phyloP scores from a whole-genome alignment of 139 green algal species.

The Micractinium sp. region DNA sequence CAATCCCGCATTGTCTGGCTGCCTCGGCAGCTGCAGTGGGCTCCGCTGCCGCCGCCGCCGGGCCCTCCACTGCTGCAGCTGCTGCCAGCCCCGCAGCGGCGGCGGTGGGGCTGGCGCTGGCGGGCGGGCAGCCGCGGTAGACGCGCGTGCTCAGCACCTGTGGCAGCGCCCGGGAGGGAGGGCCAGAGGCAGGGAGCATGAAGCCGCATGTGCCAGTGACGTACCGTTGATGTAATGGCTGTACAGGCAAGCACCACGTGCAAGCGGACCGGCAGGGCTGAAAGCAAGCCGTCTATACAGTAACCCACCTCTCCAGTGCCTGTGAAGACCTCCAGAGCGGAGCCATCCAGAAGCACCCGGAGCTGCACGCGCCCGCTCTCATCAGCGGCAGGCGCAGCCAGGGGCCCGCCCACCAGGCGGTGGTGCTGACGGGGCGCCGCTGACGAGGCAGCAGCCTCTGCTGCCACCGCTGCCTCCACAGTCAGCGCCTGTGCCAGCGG shows the following conservation, averaged over 20 bases:
- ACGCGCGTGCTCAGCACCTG: conserved; percentile 71
- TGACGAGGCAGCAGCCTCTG: background rate
- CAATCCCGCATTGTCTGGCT: background rate
- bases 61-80: background rate
- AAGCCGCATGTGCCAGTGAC: background rate
- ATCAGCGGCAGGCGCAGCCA: conserved; percentile 45
- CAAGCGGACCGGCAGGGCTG: no score
- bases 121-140: conserved; percentile 69
- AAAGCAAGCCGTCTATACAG: no score
- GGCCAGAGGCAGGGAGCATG: background rate
- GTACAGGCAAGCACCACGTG: no score
- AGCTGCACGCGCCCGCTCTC: conserved; percentile 58
- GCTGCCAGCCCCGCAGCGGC: conserved; percentile 24
- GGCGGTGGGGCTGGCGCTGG: conserved; percentile 48
- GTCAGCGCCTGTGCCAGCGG: background rate
- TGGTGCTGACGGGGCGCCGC: conserved; percentile 10
- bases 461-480: conserved; percentile 1
- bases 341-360: conserved; percentile 82
- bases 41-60: background rate
- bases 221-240: no score
- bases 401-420: conserved; percentile 62
- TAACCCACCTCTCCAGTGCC: conserved; percentile 48
- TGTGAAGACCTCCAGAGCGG: conserved; percentile 71
- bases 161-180: background rate
- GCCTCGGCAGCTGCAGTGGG: background rate